Conservation (phyloP, 352 stramenopile genomes). For the Globisporangium rhizosaccharum region DNA sequence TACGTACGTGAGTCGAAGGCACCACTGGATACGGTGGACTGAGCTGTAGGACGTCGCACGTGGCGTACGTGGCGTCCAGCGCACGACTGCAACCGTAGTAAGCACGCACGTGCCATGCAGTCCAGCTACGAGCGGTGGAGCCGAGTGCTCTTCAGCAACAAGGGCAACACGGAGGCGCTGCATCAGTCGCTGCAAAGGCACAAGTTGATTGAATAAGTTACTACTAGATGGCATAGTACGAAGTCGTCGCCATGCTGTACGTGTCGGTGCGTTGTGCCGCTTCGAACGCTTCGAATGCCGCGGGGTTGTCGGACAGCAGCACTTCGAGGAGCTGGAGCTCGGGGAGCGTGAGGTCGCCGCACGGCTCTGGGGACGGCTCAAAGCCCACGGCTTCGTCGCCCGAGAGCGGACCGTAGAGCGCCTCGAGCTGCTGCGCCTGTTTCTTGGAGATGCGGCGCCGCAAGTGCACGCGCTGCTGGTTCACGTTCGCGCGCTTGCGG, state of each 20-base stretch:
- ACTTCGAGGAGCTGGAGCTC: slow-evolving; percentile 12
- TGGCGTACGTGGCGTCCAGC: no score
- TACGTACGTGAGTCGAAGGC: no score
- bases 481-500: slow-evolving; percentile 36
- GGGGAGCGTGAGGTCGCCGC: slow-evolving; percentile 10
- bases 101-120: no score
- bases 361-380: slow-evolving; percentile 9
- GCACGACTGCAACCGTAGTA: no score
- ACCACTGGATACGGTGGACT: no score
- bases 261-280: neutral
- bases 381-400: slow-evolving; percentile 4
- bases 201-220: slow-evolving; percentile 8
- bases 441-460: slow-evolving; percentile 15
- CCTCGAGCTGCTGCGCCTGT: slow-evolving; percentile 11
- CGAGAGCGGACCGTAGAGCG: slow-evolving; percentile 7
- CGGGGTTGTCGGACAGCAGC: slow-evolving; percentile 10
- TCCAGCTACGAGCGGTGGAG: no score
- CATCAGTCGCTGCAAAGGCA: no score
- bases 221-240: neutral
- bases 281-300: slow-evolving; percentile 2
- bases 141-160: no score
- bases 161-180: no score
- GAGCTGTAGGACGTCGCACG: no score
- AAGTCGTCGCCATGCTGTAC: neutral
- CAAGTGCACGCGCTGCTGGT: slow-evolving; percentile 36